These are phyloP conservation scores for Phlebiopsis flavidoalba DNA, from an alignment of 768 basidiomycete genomes.

Conservation along the genomic window DNA sequence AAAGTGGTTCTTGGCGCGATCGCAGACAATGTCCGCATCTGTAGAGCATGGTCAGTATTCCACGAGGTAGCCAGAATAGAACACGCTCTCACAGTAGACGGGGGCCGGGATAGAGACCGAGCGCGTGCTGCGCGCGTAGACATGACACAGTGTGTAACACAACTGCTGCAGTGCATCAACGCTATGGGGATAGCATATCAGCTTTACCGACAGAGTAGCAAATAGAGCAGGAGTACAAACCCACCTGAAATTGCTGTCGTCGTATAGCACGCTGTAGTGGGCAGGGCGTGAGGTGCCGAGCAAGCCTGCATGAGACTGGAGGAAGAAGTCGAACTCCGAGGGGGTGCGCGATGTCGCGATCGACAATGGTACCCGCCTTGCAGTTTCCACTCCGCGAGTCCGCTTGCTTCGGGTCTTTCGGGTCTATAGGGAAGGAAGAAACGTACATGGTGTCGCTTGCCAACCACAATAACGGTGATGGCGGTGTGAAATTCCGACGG, in stretches of 20 bases:
- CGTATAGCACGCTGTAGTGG: slow-evolving; percentile 46
- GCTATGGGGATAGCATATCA: slow-evolving; percentile 15
- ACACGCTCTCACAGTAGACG: slow-evolving; percentile 58
- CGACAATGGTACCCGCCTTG: slow-evolving; percentile 74
- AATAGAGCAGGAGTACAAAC: neutral
- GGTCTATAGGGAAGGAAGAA: slow-evolving; percentile 55
- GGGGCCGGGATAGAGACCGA: slow-evolving; percentile 82
- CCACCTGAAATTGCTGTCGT: slow-evolving; percentile 44
- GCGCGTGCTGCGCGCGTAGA: slow-evolving; percentile 75
- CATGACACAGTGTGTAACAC: slow-evolving; percentile 74
- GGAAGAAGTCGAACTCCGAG: slow-evolving; percentile 71
- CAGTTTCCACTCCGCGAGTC: slow-evolving; percentile 65
- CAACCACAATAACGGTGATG: slow-evolving; percentile 76
- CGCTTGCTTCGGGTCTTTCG: slow-evolving; percentile 35
- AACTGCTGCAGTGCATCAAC: slow-evolving; percentile 64
- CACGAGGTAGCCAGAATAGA: neutral
- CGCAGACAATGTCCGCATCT: slow-evolving; percentile 77
- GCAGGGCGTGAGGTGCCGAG: slow-evolving; percentile 70
- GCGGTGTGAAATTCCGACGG: slow-evolving; percentile 55
- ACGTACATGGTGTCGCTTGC: slow-evolving; percentile 68
- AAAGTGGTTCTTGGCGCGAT: slow-evolving; percentile 77
- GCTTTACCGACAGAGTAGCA: neutral
- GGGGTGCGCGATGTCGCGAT: slow-evolving; percentile 66
- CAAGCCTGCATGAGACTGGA: slow-evolving; percentile 72
- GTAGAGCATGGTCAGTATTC: neutral